Percentiles rank a stretch among this genome's conserved stretches.
These are phyloP conservation scores for Austroboletus sp. DNA, from an alignment of 1,284 basidiomycete genomes.

Conservation along the genomic window DNA sequence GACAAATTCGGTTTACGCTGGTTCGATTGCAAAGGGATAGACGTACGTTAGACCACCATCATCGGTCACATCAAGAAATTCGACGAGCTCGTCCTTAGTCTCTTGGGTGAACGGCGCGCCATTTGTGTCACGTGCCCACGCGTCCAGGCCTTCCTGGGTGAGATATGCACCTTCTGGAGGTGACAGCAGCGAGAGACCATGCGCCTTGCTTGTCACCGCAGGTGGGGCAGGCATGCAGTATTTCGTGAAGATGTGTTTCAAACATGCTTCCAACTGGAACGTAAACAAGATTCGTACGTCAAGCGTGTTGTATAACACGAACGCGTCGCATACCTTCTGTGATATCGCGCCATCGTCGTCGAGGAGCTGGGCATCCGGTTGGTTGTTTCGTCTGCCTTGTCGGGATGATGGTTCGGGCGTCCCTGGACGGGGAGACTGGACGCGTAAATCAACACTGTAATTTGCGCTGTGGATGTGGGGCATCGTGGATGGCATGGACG, in stretches of 20 bases:
- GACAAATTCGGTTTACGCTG: constrained; percentile 1
- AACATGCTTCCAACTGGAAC: constrained; percentile 51
- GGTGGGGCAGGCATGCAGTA: constrained; percentile 53
- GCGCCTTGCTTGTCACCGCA: constrained; percentile 9
- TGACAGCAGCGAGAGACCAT: constrained; percentile 30
- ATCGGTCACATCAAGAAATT: constrained; percentile 67
- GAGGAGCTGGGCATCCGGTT: constrained; percentile 41
- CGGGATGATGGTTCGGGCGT: constrained; percentile 56
- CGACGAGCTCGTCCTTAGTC: constrained; percentile 67
- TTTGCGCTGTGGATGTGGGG: constrained; percentile 19
- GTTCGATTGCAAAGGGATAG: background rate
- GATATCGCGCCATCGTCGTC: constrained; percentile 63
- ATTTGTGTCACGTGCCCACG: constrained; percentile 71
- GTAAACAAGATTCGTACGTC: background rate
- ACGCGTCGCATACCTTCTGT: constrained; percentile 41
- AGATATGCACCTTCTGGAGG: constrained; percentile 58
- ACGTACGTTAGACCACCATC: constrained; percentile 68
- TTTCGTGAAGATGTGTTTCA: constrained; percentile 67
- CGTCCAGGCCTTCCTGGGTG: constrained; percentile 53
- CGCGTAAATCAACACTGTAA: constrained; percentile 23
- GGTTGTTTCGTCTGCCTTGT: constrained; percentile 50
- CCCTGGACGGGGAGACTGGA: constrained; percentile 49
- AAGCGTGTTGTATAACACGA: background rate
- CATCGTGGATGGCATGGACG: constrained; percentile 17
- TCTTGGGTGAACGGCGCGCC: constrained; percentile 65